Conservation (phyloP, 2,329 filamentous ascomycete genomes). For the Ramularia endophylla region DNA sequence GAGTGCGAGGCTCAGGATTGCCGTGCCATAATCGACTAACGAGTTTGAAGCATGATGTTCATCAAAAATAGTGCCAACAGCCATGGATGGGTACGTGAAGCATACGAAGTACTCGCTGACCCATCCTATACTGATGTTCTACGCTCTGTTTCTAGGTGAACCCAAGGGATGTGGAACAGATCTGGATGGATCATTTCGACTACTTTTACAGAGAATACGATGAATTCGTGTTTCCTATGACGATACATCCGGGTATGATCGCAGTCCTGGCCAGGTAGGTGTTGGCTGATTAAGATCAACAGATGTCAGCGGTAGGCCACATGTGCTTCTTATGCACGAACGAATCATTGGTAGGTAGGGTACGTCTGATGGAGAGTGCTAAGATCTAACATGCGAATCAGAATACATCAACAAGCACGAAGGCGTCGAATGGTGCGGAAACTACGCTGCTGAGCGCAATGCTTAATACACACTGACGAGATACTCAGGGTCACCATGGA, state of each 20-base stretch:
- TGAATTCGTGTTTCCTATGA: conserved; percentile 70
- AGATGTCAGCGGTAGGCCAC: conserved; percentile 58
- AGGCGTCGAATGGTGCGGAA: conserved; percentile 46
- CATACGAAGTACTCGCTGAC: too few relatives aligned
- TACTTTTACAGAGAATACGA: conserved; percentile 72
- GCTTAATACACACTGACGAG: neutral
- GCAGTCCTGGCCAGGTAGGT: too few relatives aligned
- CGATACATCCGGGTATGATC: conserved; percentile 54
- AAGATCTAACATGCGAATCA: too few relatives aligned
- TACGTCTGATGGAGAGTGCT: too few relatives aligned
- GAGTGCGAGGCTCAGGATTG: conserved; percentile 59
- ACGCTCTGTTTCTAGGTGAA: conserved; percentile 12
- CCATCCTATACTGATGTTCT: neutral
- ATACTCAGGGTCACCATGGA: conserved; percentile 57
- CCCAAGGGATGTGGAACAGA: conserved; percentile 53
- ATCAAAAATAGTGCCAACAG: conserved; percentile 59
- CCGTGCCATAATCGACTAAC: too few relatives aligned
- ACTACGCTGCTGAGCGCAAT: too few relatives aligned
- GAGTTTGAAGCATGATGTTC: conserved; percentile 55
- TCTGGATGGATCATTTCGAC: conserved; percentile 61
- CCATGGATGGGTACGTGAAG: conserved; percentile 55
- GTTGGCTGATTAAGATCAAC: too few relatives aligned
- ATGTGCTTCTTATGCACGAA: conserved; percentile 67
- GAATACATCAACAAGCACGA: conserved; percentile 59
- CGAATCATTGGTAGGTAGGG: too few relatives aligned